These are phyloP conservation scores for Psilocybe azurescens DNA, from an alignment of 768 basidiomycete species.

Conservation along the genomic window DNA sequence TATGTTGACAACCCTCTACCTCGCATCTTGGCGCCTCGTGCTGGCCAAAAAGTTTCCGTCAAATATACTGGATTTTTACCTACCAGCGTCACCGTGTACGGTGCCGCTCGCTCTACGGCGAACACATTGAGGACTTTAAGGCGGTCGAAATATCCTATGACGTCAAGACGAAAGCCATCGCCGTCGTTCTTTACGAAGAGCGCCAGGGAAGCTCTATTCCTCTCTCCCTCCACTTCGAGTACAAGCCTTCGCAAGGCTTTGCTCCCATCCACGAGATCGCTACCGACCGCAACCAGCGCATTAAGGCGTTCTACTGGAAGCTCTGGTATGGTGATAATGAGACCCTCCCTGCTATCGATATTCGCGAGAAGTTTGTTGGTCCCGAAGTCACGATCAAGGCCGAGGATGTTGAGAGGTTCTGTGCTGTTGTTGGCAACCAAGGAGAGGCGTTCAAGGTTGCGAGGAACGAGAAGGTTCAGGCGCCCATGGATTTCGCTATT, in stretches of 20 bases:
- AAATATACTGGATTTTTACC: conserved; percentile 49
- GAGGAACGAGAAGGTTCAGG: conserved; percentile 72
- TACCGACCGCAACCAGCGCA: conserved; percentile 81
- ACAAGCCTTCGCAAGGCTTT: conserved; percentile 87
- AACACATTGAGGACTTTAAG: conserved; percentile 79
- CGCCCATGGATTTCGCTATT: conserved; percentile 99
- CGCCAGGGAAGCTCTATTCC: conserved; percentile 78
- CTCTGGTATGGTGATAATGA: conserved; percentile 95
- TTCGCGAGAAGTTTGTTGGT: conserved; percentile 84
- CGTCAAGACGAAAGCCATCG: conserved; percentile 57
- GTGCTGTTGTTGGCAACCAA: conserved; percentile 92
- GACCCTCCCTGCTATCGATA: conserved; percentile 74
- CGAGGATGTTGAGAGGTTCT: conserved; percentile 85
- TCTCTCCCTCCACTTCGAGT: conserved; percentile 80
- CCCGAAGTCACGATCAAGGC: conserved; percentile 85
- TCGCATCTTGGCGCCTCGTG: conserved; percentile 84
- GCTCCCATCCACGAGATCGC: conserved; percentile 93
- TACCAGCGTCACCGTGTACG: conserved; percentile 68
- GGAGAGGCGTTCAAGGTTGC: conserved; percentile 87
- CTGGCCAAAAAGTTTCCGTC: conserved; percentile 79
- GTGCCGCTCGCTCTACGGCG: conserved; percentile 83
- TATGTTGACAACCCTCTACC: conserved; percentile 91
- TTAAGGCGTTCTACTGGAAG: conserved; percentile 99
- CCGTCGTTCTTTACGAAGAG: conserved; percentile 83
- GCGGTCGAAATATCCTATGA: conserved; percentile 77